A percentile compares a stretch with the other conserved stretches of the same genome.
Evolutionary conservation across 805 yeast genomes (phyloP).

Genomic region (Lipomyces orientalis): DNA sequence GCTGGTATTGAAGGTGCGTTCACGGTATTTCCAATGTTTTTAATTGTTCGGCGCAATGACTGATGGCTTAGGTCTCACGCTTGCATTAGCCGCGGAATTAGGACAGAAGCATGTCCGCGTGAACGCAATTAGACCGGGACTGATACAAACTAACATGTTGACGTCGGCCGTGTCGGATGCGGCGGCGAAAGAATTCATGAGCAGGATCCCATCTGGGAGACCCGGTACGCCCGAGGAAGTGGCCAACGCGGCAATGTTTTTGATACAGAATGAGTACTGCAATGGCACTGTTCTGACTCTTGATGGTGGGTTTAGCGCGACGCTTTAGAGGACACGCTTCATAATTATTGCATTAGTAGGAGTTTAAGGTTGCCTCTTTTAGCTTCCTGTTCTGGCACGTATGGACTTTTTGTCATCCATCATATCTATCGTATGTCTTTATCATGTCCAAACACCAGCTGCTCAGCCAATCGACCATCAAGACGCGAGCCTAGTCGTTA

Average conservation of each 20-base stretch:
- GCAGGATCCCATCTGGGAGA: conserved; percentile 31
- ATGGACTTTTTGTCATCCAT: not conserved
- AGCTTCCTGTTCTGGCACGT: not conserved
- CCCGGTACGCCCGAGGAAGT: conserved; percentile 34
- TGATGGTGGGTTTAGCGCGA: conserved; percentile 37
- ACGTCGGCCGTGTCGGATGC: not conserved
- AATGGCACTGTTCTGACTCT: conserved; percentile 36
- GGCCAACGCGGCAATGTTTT: conserved; percentile 39
- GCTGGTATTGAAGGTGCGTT: conserved; percentile 58
- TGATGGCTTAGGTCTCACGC: no score
- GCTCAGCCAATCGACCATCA: conserved; percentile 23
- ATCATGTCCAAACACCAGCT: not conserved
- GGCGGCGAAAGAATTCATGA: conserved; percentile 15
- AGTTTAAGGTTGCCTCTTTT: not conserved
- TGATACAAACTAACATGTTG: conserved; percentile 68
- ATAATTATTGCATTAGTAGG: not conserved
- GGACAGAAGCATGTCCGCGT: conserved; percentile 60
- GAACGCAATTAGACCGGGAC: conserved; percentile 72
- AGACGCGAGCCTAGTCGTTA: no score
- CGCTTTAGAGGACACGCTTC: not conserved
- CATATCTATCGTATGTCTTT: not conserved
- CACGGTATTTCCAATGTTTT: no score
- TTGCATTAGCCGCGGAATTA: no score
- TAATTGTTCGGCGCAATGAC: no score
- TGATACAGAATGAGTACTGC: conserved; percentile 34